Evolutionary conservation across 306 rosid genomes (phyloP), one percentile per base, ranked within the genome.

Genomic region (Notholithocarpus densiflorus): DNA sequence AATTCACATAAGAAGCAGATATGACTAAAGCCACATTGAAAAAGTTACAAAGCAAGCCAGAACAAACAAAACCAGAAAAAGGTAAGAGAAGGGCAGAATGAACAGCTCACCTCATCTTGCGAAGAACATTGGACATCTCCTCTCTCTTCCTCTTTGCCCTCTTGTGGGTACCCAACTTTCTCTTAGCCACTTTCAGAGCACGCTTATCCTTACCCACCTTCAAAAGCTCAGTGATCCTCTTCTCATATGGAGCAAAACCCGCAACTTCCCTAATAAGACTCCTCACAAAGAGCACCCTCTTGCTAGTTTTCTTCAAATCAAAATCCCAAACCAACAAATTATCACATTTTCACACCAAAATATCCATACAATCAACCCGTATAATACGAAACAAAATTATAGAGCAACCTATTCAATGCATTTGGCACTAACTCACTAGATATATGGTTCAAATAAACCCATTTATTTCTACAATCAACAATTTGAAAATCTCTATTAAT

Each of bases 171-270:
- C 92, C 97, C 23, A 94, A 79, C 94, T 92, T 94, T 75, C 93
- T 85, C 72, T 92, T 94, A 0, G 96, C 96, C 31, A 92, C 97
- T 48, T 90, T 94, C 34, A 94, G 73, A 2, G 97, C 98, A 18
- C 97, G 87, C 89, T 94, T 94, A 45, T 92, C 98, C 74, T 94
- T 94, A 9, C 97, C 98, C 5, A 94, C 97, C 82, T 94, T 94
- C 27, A 94, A 80, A 68, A 94, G 92, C 89, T 94, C 98, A 64
- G 97, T 94, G 48, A 94, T 94, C 57, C 96, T 84, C 0, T 90
- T 94, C 53, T 48, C 53, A 48, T 48, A 48, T 13, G 53, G 53
- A 48, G 53, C 53, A 3, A 48, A 48, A 48, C 53, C 53, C 53
- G 53, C 53, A 48, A 48, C 53, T 48, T 48, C 53, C 53, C 94